A percentile compares a stretch with the other conserved stretches of the same genome.
phyloP scores from a whole-genome alignment of 805 yeast genomes.

The Ogataea naganishii region DNA sequence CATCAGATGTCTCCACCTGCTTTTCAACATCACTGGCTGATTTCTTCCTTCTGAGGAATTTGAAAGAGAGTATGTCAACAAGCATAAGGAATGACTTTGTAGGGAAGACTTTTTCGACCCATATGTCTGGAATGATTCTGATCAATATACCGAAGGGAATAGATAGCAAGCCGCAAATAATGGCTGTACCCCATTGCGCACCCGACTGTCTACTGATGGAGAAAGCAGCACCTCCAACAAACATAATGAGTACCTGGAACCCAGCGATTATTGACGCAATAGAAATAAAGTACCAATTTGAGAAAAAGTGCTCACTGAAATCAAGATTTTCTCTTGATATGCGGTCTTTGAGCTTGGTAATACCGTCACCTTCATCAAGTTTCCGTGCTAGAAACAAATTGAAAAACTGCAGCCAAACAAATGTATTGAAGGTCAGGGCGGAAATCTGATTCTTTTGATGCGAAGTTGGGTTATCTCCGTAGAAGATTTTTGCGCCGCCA shows the following conservation, averaged over 20 bases:
- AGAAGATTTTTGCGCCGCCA: conserved; percentile 60
- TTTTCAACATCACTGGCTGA: conserved; percentile 7
- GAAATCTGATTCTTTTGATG: conserved; percentile 52
- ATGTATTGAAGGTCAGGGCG: conserved; percentile 89
- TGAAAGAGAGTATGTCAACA: conserved; percentile 11
- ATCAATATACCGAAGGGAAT: conserved; percentile 73
- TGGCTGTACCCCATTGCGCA: conserved; percentile 84
- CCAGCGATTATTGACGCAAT: conserved; percentile 73
- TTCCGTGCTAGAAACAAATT: conserved; percentile 86
- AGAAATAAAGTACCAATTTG: conserved; percentile 73
- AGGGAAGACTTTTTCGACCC: conserved; percentile 64
- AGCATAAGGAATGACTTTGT: conserved; percentile 33
- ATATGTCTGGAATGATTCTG: conserved; percentile 75
- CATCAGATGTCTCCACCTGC: too few species aligned
- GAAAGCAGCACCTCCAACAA: conserved; percentile 95
- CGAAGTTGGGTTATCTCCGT: conserved; percentile 21
- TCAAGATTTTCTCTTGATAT: conserved; percentile 60
- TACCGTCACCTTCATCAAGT: conserved; percentile 77
- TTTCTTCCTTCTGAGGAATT: conserved; percentile 10
- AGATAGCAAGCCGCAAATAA: conserved; percentile 71
- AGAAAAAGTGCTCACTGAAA: conserved; percentile 71
- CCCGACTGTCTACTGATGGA: conserved; percentile 72
- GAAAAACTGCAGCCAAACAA: conserved; percentile 97
- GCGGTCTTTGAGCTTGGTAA: conserved; percentile 47
- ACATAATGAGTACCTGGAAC: conserved; percentile 85